These are phyloP conservation scores for Amphirosellinia nigrospora DNA, from an alignment of 495 filamentous ascomycete species.

Conservation along the genomic window DNA sequence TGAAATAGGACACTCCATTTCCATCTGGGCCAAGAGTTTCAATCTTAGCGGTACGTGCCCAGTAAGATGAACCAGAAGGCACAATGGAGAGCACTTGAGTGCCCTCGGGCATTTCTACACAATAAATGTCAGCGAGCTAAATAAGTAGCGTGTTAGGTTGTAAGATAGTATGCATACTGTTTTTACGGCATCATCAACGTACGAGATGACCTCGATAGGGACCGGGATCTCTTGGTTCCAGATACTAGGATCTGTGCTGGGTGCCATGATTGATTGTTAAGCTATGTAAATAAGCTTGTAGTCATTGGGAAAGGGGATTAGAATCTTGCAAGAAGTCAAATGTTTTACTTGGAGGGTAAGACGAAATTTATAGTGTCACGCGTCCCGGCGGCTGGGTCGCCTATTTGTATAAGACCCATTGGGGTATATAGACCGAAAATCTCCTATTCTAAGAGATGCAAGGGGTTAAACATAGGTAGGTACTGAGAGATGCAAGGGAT, in stretches of 20 bases:
- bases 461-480: no score
- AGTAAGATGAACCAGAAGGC: not conserved
- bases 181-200: not conserved
- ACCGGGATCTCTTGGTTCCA: constrained; percentile 2
- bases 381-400: no score
- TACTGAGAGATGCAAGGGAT: no score
- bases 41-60: not conserved
- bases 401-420: no score
- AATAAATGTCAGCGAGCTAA: not conserved
- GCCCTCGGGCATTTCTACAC: not conserved
- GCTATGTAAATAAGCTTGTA: not conserved
- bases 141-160: not conserved
- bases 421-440: no score
- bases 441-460: no score
- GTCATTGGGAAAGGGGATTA: not conserved
- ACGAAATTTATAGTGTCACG: no score
- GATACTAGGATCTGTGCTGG: constrained; percentile 10
- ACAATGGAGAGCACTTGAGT: not conserved
- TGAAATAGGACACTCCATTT: not conserved
- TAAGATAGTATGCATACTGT: not conserved
- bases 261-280: not conserved
- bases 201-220: constrained; percentile 2
- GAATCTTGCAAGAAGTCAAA: not conserved
- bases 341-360: not conserved
- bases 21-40: not conserved